phyloP scores from a whole-genome alignment of 345 rosid species.

The sweet orange (Citrus sinensis) region DVS_A1.0 CM039163.1:4918501-4919000 shows the following conservation, averaged over 20 bases:
- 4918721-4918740: background rate
- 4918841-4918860: background rate
- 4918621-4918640: background rate
- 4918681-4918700: background rate
- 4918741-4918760: too few relatives aligned
- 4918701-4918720: background rate
- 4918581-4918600: background rate
- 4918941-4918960: background rate
- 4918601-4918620: background rate
- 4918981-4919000: background rate
- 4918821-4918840: background rate
- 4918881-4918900: background rate
- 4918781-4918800: background rate
- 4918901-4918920: background rate
- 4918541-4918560: background rate
- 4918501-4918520: background rate
- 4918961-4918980: background rate
- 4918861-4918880: background rate
- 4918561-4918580: background rate
- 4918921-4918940: background rate
- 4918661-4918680: background rate
- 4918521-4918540: background rate
- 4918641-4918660: background rate
- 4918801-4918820: background rate
- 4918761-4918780: background rate